Evolutionary conservation across 164 flowering plant genomes (phyloP), one percentile per base, ranked within the genome.

Genomic region (Euptelea pleiosperma): DNA sequence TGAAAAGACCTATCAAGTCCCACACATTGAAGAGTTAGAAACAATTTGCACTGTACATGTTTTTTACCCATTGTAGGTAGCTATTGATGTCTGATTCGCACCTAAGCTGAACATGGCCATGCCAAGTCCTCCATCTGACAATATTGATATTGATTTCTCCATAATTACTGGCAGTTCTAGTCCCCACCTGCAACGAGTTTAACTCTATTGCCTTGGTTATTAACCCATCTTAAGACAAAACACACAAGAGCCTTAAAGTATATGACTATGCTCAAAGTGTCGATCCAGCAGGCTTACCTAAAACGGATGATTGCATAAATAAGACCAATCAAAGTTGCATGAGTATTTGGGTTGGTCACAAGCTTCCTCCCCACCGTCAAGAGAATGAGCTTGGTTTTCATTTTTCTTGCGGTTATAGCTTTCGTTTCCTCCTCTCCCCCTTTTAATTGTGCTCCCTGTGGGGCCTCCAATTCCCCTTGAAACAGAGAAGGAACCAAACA

Each of bases 91-190:
- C 16, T 33, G 25, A 21, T 19, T 42, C 57, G 16, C 70, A 87
- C 94, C 91, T 76, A 90, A 61, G 82, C 95, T 91, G 86, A 91
- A 87, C 91, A 86, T 84, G 40, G 93, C 91, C 96, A 84, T 85
- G 24, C 97, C 97, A 48, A 91, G 82, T 47, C 95, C 97, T 57
- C 95, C 97, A 64, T 75, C 73, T 28, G 93, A 55, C 48, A 91
- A 28, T 65, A 86, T 77, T 48, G 58, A 40, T 45, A 87, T 71
- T 9, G 96, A 91, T 54, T 80, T 63, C 3, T 74, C 71, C 29
- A 86, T 50, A 22, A 86, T 64, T 52, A 16, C 61, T 9, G 91
- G 97, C 69, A 87, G 47, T 59, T 82, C 57, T 49, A 84, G 47
- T 14, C 52, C 61, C 81, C 76, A 87, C 77, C 92, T 87, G 79